These are phyloP conservation scores for Pythium scleroteichum DNA, from an alignment of 352 stramenopile genomes.

Conservation along the genomic window DNA sequence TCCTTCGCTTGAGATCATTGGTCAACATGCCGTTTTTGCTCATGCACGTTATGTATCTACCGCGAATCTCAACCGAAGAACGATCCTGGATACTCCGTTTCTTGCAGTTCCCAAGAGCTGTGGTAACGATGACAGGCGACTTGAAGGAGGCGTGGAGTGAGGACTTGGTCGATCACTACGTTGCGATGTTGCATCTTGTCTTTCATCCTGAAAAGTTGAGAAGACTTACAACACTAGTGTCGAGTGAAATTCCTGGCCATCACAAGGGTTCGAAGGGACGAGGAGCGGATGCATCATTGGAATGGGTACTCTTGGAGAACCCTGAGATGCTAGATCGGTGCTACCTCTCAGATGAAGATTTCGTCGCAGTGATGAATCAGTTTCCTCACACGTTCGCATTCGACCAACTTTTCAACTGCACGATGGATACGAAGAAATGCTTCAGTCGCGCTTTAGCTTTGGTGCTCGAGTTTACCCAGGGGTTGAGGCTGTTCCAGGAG, in stretches of 20 bases:
- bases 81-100: constrained; percentile 80
- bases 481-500: constrained; percentile 70
- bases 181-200: constrained; percentile 84
- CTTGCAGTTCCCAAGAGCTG: constrained; percentile 75
- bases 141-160: constrained; percentile 71
- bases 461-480: constrained; percentile 75
- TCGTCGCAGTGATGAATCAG: constrained; percentile 81
- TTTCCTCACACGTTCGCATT: constrained; percentile 85
- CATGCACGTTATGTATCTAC: constrained; percentile 86
- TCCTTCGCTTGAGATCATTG: constrained; percentile 63
- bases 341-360: constrained; percentile 85
- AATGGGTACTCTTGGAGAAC: constrained; percentile 86
- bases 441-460: constrained; percentile 76
- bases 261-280: constrained; percentile 29
- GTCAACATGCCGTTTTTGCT: constrained; percentile 83
- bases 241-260: constrained; percentile 40
- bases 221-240: constrained; percentile 68
- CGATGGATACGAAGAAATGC: constrained; percentile 72
- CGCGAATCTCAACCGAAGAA: constrained; percentile 75
- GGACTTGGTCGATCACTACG: constrained; percentile 82
- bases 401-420: constrained; percentile 71
- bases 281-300: constrained; percentile 45
- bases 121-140: constrained; percentile 56
- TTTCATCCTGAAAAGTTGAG: constrained; percentile 86
- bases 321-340: constrained; percentile 78